Conservation (phyloP, 2,329 filamentous ascomycete species). For the Cephalotrichum gorgonifer region DNA sequence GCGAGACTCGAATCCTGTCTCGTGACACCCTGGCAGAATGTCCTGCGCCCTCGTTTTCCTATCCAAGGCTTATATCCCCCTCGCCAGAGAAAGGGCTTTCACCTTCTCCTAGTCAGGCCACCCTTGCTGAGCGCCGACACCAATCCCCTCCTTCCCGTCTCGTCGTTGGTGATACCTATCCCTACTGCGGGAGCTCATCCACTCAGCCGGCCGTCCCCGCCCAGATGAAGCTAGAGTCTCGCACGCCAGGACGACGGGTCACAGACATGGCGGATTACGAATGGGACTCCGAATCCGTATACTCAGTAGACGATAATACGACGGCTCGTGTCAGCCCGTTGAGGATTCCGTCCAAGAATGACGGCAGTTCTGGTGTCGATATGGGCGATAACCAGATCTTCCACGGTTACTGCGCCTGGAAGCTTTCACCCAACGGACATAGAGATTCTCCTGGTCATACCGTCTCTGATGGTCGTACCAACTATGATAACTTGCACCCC, state of each 20-base stretch:
- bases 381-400: not conserved
- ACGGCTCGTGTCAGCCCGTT: not conserved
- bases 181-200: not conserved
- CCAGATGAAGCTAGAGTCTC: not conserved
- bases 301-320: not conserved
- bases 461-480: too few relatives aligned
- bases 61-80: not conserved
- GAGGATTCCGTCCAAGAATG: conserved; percentile 7
- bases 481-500: not conserved
- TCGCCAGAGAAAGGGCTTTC: not conserved
- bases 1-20: not conserved
- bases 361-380: not conserved
- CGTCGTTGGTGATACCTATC: not conserved
- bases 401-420: not conserved
- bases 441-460: too few relatives aligned
- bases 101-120: not conserved
- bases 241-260: not conserved
- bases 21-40: not conserved
- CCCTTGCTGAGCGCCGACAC: not conserved
- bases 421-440: not conserved
- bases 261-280: not conserved
- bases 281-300: conserved; percentile 4
- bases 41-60: not conserved
- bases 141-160: not conserved
- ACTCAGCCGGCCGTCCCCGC: too few relatives aligned